phyloP scores from a whole-genome alignment of 2,329 filamentous ascomycete genomes.

The Claviceps maximensis region DNA sequence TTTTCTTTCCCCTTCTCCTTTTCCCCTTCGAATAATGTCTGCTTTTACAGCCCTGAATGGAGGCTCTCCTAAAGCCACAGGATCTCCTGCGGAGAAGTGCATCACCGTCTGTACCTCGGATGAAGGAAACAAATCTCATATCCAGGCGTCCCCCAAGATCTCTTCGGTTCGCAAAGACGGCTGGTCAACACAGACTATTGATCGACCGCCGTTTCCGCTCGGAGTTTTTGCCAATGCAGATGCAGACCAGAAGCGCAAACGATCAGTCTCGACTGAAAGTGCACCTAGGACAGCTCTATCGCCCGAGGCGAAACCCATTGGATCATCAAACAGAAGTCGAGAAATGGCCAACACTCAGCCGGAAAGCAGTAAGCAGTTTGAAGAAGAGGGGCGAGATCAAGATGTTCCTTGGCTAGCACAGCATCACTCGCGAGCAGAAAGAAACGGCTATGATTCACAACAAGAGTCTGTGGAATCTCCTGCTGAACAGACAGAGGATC shows the following conservation, averaged over 20 bases:
- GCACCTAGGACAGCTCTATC: slow-evolving; percentile 19
- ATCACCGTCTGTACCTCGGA: slow-evolving; percentile 19
- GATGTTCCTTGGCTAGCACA: slow-evolving; percentile 35
- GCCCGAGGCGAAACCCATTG: slow-evolving; percentile 19
- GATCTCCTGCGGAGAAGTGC: slow-evolving; percentile 18
- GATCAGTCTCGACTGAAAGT: slow-evolving; percentile 45
- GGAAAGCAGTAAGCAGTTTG: slow-evolving; percentile 32
- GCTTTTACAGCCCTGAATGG: slow-evolving; percentile 40
- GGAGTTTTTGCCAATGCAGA: slow-evolving; percentile 32
- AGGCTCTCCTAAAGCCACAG: slow-evolving; percentile 31
- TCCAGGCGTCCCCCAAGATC: slow-evolving; percentile 13
- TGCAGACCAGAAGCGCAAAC: slow-evolving; percentile 50
- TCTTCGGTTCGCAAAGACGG: slow-evolving; percentile 23
- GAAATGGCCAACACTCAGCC: slow-evolving; percentile 30
- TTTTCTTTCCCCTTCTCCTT: no score
- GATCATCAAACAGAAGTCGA: slow-evolving; percentile 23
- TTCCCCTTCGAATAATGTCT: slow-evolving; percentile 25
- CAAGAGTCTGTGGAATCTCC: slow-evolving; percentile 31
- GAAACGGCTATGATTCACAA: slow-evolving; percentile 31
- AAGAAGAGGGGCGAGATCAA: slow-evolving; percentile 33
- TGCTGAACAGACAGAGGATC: slow-evolving; percentile 37
- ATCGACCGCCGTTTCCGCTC: slow-evolving; percentile 28
- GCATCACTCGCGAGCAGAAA: slow-evolving; percentile 33
- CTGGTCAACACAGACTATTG: slow-evolving; percentile 27
- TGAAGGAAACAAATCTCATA: slow-evolving; percentile 17